Conservation (phyloP, 495 filamentous ascomycete species). For the Xylaria castorea region DNA sequence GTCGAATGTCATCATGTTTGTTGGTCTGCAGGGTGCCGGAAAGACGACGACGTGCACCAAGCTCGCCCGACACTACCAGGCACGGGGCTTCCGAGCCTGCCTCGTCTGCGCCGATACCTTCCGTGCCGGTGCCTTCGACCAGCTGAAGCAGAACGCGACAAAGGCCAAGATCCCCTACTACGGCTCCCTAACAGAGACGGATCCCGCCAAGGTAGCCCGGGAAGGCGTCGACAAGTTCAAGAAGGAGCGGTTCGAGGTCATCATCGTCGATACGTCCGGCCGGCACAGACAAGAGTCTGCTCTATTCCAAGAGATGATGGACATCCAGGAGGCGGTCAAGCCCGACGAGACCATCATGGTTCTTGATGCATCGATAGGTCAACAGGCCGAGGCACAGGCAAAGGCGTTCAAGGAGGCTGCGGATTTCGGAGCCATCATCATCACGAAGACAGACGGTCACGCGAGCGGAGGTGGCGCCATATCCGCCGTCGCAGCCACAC, state of each 20-base stretch:
- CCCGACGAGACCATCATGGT: constrained; percentile 99
- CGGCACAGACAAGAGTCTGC: constrained; percentile 94
- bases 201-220: constrained; percentile 88
- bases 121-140: constrained; percentile 96
- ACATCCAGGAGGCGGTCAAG: constrained; percentile 89
- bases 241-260: constrained; percentile 97
- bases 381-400: constrained; percentile 92
- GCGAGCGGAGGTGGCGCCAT: constrained; percentile 96
- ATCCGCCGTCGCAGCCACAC: constrained; percentile 95
- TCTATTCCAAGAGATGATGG: constrained; percentile 96
- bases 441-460: constrained; percentile 97
- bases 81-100: constrained; percentile 90
- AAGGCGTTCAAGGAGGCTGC: constrained; percentile 97
- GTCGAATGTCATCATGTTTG: constrained; percentile 98
- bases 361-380: constrained; percentile 93
- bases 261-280: constrained; percentile 97
- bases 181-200: constrained; percentile 92
- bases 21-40: constrained; percentile 94
- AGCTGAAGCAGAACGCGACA: constrained; percentile 97
- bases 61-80: constrained; percentile 92
- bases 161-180: constrained; percentile 99
- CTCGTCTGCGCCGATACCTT: constrained; percentile 99
- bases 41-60: constrained; percentile 99
- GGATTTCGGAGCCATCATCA: constrained; percentile 98
- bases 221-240: constrained; percentile 99